phyloP scores from a whole-genome alignment of 2,329 filamentous ascomycete genomes.

The Alternaria metachromatica region DNA sequence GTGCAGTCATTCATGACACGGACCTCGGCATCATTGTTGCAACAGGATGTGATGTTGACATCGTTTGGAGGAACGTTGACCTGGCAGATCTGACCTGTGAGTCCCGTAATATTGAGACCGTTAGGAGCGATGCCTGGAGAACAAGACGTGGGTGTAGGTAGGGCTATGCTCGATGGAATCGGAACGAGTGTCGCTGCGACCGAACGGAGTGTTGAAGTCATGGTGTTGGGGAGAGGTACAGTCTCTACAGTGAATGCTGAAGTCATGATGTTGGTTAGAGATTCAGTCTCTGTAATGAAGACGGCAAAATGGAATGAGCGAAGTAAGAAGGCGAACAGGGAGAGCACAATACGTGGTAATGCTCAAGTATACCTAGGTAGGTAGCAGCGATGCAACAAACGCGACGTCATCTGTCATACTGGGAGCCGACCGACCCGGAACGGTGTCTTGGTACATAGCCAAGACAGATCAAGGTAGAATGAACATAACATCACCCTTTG shows the following conservation, averaged over 20 bases:
- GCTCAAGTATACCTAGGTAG: neutral
- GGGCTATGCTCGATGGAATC: neutral
- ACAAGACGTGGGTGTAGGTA: neutral
- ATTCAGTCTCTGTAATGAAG: neutral
- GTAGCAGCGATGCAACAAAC: neutral
- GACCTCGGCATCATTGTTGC: neutral
- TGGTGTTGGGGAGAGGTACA: neutral
- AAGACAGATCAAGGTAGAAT: neutral
- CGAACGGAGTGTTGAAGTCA: neutral
- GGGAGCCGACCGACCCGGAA: neutral
- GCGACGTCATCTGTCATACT: neutral
- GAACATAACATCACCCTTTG: neutral
- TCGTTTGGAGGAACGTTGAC: neutral
- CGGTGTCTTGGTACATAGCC: neutral
- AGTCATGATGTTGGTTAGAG: neutral
- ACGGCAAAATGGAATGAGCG: accelerated
- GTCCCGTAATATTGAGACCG: neutral
- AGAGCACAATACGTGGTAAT: neutral
- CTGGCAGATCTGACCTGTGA: neutral
- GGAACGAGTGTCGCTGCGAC: accelerated
- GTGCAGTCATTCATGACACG: neutral
- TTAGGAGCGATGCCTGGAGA: neutral
- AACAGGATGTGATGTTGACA: neutral
- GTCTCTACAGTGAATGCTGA: neutral
- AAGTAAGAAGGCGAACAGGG: neutral